These are phyloP conservation scores for Peronospora tabacina DNA, from an alignment of 352 stramenopile genomes.

Conservation along the genomic window DNA sequence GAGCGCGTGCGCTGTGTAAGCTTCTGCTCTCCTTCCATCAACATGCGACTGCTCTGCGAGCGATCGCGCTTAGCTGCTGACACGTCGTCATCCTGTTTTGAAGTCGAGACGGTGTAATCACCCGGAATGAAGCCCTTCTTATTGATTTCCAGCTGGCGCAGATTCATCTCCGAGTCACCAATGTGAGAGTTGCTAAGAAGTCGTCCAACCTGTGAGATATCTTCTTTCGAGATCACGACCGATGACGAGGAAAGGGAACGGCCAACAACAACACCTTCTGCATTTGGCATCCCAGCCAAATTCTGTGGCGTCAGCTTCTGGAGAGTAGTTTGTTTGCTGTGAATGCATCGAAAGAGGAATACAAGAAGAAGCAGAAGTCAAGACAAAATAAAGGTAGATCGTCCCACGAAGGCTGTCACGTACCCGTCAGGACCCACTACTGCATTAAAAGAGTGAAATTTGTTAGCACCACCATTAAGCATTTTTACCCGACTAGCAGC, in stretches of 20 bases:
- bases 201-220: constrained; percentile 61
- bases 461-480: constrained; percentile 51
- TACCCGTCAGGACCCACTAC: constrained; percentile 39
- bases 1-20: constrained; percentile 52
- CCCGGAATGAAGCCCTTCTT: constrained; percentile 43
- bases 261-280: constrained; percentile 22
- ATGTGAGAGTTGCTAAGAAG: constrained; percentile 76
- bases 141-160: constrained; percentile 73
- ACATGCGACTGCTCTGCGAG: constrained; percentile 50
- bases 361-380: neutral
- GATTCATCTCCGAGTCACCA: constrained; percentile 64
- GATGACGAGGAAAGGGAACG: constrained; percentile 65
- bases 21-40: constrained; percentile 57
- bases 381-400: neutral
- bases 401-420: constrained; percentile 1
- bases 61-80: constrained; percentile 61
- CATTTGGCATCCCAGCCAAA: constrained; percentile 30
- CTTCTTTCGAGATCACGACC: constrained; percentile 68
- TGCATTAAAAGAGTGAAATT: constrained; percentile 71
- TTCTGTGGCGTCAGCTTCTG: constrained; percentile 28
- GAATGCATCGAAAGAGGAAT: constrained; percentile 3
- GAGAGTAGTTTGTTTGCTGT: constrained; percentile 42
- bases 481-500: constrained; percentile 59
- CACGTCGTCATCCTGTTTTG: constrained; percentile 26
- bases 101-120: constrained; percentile 6